phyloP scores from a whole-genome alignment of 164 flowering plant species.

The Amborella trichopoda region DNA sequence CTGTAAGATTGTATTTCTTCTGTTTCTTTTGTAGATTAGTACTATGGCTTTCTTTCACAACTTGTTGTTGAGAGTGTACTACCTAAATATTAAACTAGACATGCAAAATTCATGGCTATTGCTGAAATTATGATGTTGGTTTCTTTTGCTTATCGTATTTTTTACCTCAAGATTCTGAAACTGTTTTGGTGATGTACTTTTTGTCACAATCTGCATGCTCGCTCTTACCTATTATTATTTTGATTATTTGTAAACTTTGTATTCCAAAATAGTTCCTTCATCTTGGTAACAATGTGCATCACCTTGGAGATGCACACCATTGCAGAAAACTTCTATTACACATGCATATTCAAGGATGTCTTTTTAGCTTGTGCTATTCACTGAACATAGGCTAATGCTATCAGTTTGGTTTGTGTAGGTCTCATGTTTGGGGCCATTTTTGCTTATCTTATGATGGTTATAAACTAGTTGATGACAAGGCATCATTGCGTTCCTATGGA shows the following conservation, averaged over 20 bases:
- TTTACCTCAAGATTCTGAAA: no score
- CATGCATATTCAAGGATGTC: background rate
- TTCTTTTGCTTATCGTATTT: no score
- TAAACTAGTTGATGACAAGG: slow-evolving; percentile 43
- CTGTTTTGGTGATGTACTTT: no score
- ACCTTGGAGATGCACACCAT: background rate
- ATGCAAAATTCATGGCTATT: no score
- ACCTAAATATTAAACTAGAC: no score
- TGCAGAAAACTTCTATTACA: background rate
- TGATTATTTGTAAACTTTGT: background rate
- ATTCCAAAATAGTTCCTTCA: background rate
- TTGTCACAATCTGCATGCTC: no score
- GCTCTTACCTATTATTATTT: background rate
- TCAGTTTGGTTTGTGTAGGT: slow-evolving; percentile 24
- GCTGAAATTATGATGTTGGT: no score
- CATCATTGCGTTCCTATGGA: slow-evolving; percentile 26
- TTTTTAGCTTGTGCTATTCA: background rate
- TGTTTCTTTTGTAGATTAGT: no score
- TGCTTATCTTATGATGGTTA: slow-evolving; percentile 55
- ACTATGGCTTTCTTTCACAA: no score
- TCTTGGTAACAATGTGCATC: background rate
- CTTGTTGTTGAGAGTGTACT: no score
- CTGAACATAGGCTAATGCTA: background rate
- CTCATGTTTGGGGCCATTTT: slow-evolving; percentile 84
- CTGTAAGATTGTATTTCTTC: no score